A percentile compares a stretch with the other conserved stretches of the same genome.
Conservation (phyloP, 177 flowering plant species). For the Vitis hybrid region DNA sequence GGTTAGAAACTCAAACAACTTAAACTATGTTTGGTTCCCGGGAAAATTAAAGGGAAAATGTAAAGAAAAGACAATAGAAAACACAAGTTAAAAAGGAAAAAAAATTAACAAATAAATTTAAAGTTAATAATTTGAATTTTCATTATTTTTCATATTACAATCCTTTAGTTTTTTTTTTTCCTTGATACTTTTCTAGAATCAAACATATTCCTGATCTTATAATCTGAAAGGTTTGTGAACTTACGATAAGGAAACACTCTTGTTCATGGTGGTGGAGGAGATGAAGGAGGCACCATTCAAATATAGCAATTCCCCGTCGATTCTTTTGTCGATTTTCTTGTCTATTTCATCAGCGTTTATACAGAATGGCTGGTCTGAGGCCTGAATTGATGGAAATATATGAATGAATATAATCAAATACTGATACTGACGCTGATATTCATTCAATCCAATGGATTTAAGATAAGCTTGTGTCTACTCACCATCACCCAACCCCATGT, state of each 20-base stretch:
- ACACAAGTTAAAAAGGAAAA: too few relatives aligned
- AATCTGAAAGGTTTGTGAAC: constrained; percentile 7
- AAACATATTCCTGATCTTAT: too few relatives aligned
- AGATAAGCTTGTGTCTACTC: constrained; percentile 7
- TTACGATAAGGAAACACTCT: constrained; percentile 61
- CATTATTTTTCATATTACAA: too few relatives aligned
- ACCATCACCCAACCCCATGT: constrained; percentile 99
- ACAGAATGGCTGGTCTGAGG: constrained; percentile 67
- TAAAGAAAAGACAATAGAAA: too few relatives aligned
- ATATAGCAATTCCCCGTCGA: constrained; percentile 62
- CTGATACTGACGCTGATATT: not conserved
- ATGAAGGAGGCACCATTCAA: constrained; percentile 63
- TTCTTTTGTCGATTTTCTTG: constrained; percentile 54
- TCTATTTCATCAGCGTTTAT: constrained; percentile 62
- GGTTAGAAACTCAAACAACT: not conserved
- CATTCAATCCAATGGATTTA: not conserved
- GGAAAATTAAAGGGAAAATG: not conserved
- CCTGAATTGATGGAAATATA: constrained; percentile 33
- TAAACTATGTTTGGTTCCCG: not conserved
- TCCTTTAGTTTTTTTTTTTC: too few relatives aligned
- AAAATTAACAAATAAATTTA: too few relatives aligned
- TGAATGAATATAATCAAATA: not conserved
- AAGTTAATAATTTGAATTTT: too few relatives aligned
- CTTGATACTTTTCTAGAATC: too few relatives aligned
- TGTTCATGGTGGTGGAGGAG: constrained; percentile 70